These are phyloP conservation scores for Eimeria necatrix DNA, from an alignment of 169 alveolate genomes.

Conservation along the genomic window DNA sequence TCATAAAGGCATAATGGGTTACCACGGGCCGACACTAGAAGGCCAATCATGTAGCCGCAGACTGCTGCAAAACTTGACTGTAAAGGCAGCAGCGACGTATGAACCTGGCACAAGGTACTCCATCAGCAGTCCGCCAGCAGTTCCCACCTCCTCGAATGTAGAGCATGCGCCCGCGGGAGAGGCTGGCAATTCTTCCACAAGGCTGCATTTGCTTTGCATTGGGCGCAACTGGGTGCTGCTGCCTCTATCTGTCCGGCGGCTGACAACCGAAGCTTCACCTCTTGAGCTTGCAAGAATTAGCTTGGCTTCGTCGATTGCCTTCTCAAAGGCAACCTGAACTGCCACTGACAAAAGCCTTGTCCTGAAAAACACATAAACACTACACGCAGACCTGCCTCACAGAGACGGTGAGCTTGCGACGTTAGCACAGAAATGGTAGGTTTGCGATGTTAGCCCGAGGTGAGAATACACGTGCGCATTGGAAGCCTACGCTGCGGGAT, in stretches of 20 bases:
- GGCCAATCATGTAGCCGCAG: too few species aligned
- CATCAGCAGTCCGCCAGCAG: not conserved
- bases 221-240: slow-evolving; percentile 16
- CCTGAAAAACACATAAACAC: slow-evolving; percentile 1
- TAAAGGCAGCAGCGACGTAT: too few species aligned
- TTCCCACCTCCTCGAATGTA: slow-evolving; percentile 6
- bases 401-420: too few species aligned
- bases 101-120: too few species aligned
- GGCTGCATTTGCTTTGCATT: not conserved
- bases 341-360: slow-evolving; percentile 71
- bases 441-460: too few species aligned
- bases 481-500: slow-evolving; percentile 60
- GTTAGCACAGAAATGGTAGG: not conserved
- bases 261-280: slow-evolving; percentile 45
- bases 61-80: too few species aligned
- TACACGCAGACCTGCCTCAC: not conserved
- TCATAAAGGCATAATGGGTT: too few species aligned
- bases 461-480: not conserved
- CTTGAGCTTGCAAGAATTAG: slow-evolving; percentile 41
- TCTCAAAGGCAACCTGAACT: slow-evolving; percentile 70
- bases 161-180: not conserved
- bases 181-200: not conserved
- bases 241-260: slow-evolving; percentile 38
- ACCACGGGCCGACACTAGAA: too few species aligned
- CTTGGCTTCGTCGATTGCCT: slow-evolving; percentile 65